Conservation (phyloP, 495 filamentous ascomycete genomes). For the Podospora comata region DNA sequence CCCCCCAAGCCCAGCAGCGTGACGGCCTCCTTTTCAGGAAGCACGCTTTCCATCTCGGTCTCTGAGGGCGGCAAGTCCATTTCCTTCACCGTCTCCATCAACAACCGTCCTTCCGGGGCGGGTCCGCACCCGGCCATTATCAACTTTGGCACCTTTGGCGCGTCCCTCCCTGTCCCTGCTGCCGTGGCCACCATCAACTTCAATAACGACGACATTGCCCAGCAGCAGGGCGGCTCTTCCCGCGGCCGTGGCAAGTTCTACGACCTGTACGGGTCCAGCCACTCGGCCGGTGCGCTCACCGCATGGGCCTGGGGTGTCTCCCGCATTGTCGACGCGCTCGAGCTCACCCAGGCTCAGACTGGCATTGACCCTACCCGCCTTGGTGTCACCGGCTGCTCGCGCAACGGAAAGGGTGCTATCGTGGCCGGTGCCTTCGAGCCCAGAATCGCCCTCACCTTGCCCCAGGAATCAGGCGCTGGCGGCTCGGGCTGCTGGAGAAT, state of each 20-base stretch:
- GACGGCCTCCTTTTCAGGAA: constrained; percentile 40
- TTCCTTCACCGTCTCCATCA: constrained; percentile 50
- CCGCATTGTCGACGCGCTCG: constrained; percentile 52
- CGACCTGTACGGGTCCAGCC: constrained; percentile 44
- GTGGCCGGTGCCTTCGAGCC: constrained; percentile 49
- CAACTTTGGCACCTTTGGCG: constrained; percentile 37
- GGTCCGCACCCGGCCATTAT: constrained; percentile 50
- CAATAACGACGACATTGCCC: constrained; percentile 49
- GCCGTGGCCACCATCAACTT: constrained; percentile 49
- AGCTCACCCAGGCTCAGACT: constrained; percentile 37
- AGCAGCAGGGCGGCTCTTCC: constrained; percentile 36
- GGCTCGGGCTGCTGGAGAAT: constrained; percentile 53
- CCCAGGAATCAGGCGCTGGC: constrained; percentile 52
- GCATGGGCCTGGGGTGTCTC: constrained; percentile 55
- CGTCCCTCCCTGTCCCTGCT: constrained; percentile 44
- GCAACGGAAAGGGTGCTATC: constrained; percentile 55
- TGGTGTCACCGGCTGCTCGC: constrained; percentile 52
- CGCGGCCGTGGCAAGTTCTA: constrained; percentile 50
- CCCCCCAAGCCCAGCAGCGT: constrained; percentile 43
- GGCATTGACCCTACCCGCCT: constrained; percentile 47
- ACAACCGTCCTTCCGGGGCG: constrained; percentile 30
- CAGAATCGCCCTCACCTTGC: constrained; percentile 51
- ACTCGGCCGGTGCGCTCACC: constrained; percentile 47
- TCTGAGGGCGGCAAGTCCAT: constrained; percentile 44
- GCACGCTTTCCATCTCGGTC: constrained; percentile 38